These are phyloP conservation scores for Phytophthora tubulina DNA, from an alignment of 352 stramenopile genomes.

Conservation along the genomic window DNA sequence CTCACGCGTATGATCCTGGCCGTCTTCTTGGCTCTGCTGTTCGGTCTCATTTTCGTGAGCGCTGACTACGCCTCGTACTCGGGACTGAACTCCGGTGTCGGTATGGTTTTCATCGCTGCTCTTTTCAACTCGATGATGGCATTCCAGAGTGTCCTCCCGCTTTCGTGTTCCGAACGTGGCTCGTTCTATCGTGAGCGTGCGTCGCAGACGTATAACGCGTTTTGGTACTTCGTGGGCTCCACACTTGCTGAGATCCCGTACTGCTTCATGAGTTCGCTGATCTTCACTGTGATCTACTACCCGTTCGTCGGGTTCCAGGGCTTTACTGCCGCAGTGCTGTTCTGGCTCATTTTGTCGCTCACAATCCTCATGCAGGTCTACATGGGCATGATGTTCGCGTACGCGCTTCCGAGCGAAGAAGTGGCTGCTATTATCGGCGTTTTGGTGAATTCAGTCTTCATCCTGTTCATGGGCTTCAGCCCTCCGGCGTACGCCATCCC, in stretches of 20 bases:
- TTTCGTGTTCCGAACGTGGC: conserved; percentile 81
- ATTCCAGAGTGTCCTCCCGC: conserved; percentile 68
- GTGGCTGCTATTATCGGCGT: conserved; percentile 46
- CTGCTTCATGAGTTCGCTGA: conserved; percentile 31
- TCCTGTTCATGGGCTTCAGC: conserved; percentile 64
- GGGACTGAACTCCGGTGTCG: conserved; percentile 54
- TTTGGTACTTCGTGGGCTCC: conserved; percentile 69
- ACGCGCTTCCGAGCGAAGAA: conserved; percentile 36
- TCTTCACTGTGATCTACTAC: conserved; percentile 51
- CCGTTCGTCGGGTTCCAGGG: conserved; percentile 40
- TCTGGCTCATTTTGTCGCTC: conserved; percentile 39
- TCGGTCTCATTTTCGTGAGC: conserved; percentile 68
- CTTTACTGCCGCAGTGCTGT: conserved; percentile 24
- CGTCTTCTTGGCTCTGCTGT: conserved; percentile 69
- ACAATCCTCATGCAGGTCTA: conserved; percentile 45
- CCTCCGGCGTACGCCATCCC: conserved; percentile 45
- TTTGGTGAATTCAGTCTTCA: conserved; percentile 45
- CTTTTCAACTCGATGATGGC: conserved; percentile 71
- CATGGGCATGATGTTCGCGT: conserved; percentile 42
- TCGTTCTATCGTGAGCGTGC: conserved; percentile 84
- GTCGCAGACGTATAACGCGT: conserved; percentile 83
- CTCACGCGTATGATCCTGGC: conserved; percentile 66
- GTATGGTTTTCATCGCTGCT: conserved; percentile 81
- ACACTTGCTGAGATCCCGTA: conserved; percentile 73
- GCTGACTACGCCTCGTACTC: conserved; percentile 43